Base-by-base conservation (phyloP, 2,329 filamentous ascomycete species). In the Epichloe uncinata region DNA sequence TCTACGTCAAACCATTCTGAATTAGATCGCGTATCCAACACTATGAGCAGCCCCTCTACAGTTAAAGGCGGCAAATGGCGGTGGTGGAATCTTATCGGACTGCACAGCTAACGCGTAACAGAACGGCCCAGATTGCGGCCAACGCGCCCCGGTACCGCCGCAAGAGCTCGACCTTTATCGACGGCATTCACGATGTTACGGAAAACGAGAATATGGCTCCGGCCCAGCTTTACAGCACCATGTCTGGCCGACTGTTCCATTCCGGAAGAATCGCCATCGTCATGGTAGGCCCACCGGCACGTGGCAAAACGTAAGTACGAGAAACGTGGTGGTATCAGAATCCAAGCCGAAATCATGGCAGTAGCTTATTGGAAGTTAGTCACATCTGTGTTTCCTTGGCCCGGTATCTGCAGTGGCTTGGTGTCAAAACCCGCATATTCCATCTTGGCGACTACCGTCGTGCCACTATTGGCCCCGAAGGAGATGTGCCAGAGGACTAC, bases 391-490 rank as follows among this genome's bases (percentile, higher is more conserved):
- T 98, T 48, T 95, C 93, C 6, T 77, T 98, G 61, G 89, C 91
- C 44, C 84, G 93, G 43, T 98, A 98, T 70, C 75, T 98, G 42
- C 82, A 90, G 67, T 98, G 93, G 93, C 78, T 98, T 38, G 93
- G 93, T 54, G 93, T 98, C 52, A 98, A 98, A 72, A 97, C 93
- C 35, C 85, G 91, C 57, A 94, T 97, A 59, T 98, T 98, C 65
- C 93, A 98, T 64, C 74, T 98, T 15, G 93, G 94, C 51, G 93
- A 98, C 68, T 98, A 98, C 66, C 85, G 93, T 57, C 81, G 93
- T 63, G 90, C 89, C 34, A 95, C 91, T 15, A 81, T 97, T 55
- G 89, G 88, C 16, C 80, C 82, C 41, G 87, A 83, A 13, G 84
- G 84, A 50, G 81, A 90, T 51, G 85, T 98, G 15, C 94, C 93